A percentile compares a stretch with the other conserved stretches of the same genome.
phyloP scores from a whole-genome alignment of 108 stramenopile species.

The Cyclotella cryptica region DNA sequence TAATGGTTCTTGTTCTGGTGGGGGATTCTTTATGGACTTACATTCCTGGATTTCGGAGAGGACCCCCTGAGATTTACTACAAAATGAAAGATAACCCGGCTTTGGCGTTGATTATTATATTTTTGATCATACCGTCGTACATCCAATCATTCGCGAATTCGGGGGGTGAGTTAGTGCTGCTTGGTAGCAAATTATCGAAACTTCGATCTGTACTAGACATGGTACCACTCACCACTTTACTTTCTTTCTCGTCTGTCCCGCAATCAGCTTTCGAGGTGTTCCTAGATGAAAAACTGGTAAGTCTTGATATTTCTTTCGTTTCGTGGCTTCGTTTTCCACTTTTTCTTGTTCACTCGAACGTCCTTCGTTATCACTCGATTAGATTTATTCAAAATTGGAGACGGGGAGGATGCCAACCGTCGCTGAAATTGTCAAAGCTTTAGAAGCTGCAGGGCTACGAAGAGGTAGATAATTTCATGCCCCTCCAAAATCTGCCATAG shows the following conservation, averaged over 20 bases:
- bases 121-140: slow-evolving; percentile 48
- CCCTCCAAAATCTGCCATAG: not conserved
- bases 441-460: slow-evolving; percentile 41
- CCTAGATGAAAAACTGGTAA: slow-evolving; percentile 50
- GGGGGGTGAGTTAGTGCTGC: slow-evolving; percentile 25
- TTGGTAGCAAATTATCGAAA: not conserved
- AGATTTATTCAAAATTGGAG: slow-evolving; percentile 56
- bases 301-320: not conserved
- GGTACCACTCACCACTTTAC: not conserved
- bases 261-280: slow-evolving; percentile 46
- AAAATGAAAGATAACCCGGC: slow-evolving; percentile 54
- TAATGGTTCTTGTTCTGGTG: slow-evolving; percentile 34
- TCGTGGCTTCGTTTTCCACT: not conserved
- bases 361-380: not conserved
- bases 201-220: not conserved
- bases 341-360: not conserved
- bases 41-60: slow-evolving; percentile 31
- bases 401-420: slow-evolving; percentile 53
- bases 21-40: slow-evolving; percentile 51
- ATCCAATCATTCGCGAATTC: slow-evolving; percentile 49
- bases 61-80: slow-evolving; percentile 50
- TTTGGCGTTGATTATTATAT: slow-evolving; percentile 40
- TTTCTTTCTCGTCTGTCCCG: not conserved
- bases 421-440: slow-evolving; percentile 34
- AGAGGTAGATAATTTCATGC: slow-evolving; percentile 22